Evolutionary conservation across 495 filamentous ascomycete genomes (phyloP), one percentile per base, ranked within the genome.

Genomic region (Trichoderma orchidacearum): DNA sequence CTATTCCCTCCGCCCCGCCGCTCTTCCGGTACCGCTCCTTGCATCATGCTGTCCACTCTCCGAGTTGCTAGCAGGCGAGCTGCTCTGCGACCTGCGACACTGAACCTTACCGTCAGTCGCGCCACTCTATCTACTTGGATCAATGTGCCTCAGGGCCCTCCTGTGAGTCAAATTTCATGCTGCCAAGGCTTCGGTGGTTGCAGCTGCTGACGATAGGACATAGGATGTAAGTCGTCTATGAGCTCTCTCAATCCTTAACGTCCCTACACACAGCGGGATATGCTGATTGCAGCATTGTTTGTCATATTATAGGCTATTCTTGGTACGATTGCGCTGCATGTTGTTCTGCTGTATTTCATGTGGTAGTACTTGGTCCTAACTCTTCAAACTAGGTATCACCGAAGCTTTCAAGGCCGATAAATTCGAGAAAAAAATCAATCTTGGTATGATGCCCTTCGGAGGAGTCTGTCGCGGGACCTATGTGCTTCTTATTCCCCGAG

Each of bases 401-500:
- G 93, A 98, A 76, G 93, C 93, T 53, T 98, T 93, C 86, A 98
- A 97, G 80, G 89, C 91, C 66, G 92, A 98, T 67, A 78, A 72
- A 60, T 89, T 93, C 72, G 73, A 83, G 55, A 79, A 92, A 73
- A 98, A 98, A 83, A 96, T 97, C 78, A 97, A 96, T 76, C 80
- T 98, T 55, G 91, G 90, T 84, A 81, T 75, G 70, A 52, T 74
- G 69, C 53, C 72, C 45, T 41, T 30, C 7, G 30, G 21, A 2
- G n/a, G n/a, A n/a, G n/a, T n/a, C n/a, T n/a, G n/a, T n/a, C n/a
- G n/a, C n/a, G n/a, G n/a, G n/a, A n/a, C n/a, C n/a, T n/a, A n/a
- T n/a, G 25, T 17, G 5, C 35, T 15, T 21, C 35, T 3, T 12
- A 2, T 30, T n/a, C n/a, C n/a, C n/a, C n/a, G n/a, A n/a, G n/a